A percentile compares a stretch with the other conserved stretches of the same genome.
Evolutionary conservation across 208 protist genomes (phyloP).

Genomic region (Leishmania tropica): DNA sequence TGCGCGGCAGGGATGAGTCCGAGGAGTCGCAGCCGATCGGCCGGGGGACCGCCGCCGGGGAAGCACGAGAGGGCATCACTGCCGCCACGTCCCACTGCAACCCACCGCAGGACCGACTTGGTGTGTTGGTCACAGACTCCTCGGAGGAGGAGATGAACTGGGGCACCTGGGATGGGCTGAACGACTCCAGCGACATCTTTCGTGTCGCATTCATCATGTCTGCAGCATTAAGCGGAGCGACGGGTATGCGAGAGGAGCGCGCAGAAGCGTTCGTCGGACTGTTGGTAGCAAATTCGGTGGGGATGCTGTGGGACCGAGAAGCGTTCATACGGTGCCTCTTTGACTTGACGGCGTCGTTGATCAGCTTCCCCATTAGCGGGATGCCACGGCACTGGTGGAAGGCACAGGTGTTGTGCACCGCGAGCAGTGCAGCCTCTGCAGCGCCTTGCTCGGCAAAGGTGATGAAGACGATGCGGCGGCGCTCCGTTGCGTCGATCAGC

Average conservation of each 20-base stretch:
- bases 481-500: background rate
- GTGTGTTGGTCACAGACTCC: constrained; percentile 17
- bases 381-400: constrained; percentile 43
- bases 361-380: constrained; percentile 34
- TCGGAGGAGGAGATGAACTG: constrained; percentile 16
- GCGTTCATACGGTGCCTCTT: constrained; percentile 21
- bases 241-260: background rate
- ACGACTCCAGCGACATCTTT: constrained; percentile 20
- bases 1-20: constrained; percentile 18
- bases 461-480: constrained; percentile 54
- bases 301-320: background rate
- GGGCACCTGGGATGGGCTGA: background rate
- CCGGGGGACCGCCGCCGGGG: background rate
- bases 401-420: constrained; percentile 47
- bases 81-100: constrained; percentile 17
- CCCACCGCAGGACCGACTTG: constrained; percentile 12
- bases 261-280: background rate
- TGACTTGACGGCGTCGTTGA: constrained; percentile 16
- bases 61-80: constrained; percentile 3
- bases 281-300: background rate
- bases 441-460: constrained; percentile 40
- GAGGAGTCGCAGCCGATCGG: constrained; percentile 17
- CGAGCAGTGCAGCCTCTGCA: constrained; percentile 35
- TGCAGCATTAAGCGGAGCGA: background rate
- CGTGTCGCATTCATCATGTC: background rate